Evolutionary conservation across 345 rosid species (phyloP).

Genomic region (Reutealis trisperma): DNA sequence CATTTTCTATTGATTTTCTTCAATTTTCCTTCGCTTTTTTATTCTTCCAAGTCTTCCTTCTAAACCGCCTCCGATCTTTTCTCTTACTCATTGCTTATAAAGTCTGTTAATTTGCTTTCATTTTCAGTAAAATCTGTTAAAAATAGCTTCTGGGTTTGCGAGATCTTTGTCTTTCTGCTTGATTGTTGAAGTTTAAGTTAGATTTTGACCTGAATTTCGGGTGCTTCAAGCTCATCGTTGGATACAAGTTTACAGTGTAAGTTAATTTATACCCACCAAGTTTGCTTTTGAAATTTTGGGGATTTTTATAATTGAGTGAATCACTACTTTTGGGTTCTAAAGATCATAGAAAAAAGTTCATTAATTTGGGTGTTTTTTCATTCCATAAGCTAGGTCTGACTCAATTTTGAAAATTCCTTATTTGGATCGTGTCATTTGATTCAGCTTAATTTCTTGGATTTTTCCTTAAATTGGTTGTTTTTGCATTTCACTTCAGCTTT

Average conservation of each 20-base stretch:
- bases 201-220: background rate
- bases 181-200: background rate
- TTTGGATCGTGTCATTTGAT: background rate
- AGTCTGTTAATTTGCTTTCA: background rate
- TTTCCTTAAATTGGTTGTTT: background rate
- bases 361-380: background rate
- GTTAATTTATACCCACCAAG: background rate
- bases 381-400: background rate
- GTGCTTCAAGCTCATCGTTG: background rate
- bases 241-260: slow-evolving; percentile 1
- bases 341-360: background rate
- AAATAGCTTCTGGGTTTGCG: background rate
- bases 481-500: background rate
- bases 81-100: background rate
- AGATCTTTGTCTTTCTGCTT: slow-evolving; percentile 2
- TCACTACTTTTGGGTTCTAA: background rate
- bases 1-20: background rate
- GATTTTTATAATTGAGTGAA: background rate
- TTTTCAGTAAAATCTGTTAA: background rate
- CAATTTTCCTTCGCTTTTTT: background rate
- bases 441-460: background rate
- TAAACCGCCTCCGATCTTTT: background rate
- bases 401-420: background rate
- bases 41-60: background rate
- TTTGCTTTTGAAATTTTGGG: background rate